Percentiles rank a stretch among this genome's conserved stretches.
Evolutionary conservation across 805 yeast species (phyloP).

Genomic region (Schwanniomyces occidentalis): DNA sequence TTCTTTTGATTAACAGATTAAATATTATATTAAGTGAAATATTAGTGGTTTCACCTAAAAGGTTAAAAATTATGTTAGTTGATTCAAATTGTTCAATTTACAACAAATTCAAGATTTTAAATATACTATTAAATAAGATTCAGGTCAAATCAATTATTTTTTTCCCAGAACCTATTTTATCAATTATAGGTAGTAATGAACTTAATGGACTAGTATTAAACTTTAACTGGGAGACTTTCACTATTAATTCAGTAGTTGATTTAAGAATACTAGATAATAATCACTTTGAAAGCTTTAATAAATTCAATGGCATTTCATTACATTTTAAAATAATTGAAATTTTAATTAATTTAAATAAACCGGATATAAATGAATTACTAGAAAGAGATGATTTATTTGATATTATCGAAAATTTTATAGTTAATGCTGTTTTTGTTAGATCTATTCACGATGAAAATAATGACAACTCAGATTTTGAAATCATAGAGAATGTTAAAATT

Average conservation of each 20-base stretch:
- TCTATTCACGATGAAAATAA: slow-evolving; percentile 2
- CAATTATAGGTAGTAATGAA: slow-evolving; percentile 20
- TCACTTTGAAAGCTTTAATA: not conserved
- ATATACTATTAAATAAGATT: slow-evolving; percentile 20
- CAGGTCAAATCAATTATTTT: slow-evolving; percentile 25
- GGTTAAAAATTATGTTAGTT: slow-evolving; percentile 22
- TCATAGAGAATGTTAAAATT: slow-evolving; percentile 10
- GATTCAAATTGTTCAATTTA: slow-evolving; percentile 15
- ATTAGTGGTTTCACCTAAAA: slow-evolving; percentile 16
- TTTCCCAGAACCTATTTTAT: slow-evolving; percentile 17
- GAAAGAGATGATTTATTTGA: slow-evolving; percentile 13
- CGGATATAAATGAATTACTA: slow-evolving; percentile 9
- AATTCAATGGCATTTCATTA: slow-evolving; percentile 15
- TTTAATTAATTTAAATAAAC: slow-evolving; percentile 12
- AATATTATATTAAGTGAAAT: slow-evolving; percentile 2
- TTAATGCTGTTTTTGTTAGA: slow-evolving; percentile 11
- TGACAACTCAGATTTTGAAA: slow-evolving; percentile 8
- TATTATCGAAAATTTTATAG: slow-evolving; percentile 17
- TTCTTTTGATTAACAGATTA: slow-evolving; percentile 2
- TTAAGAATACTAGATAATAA: slow-evolving; percentile 16
- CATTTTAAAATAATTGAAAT: slow-evolving; percentile 18
- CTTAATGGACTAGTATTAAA: slow-evolving; percentile 29
- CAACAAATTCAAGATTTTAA: slow-evolving; percentile 16
- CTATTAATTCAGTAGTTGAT: slow-evolving; percentile 22
- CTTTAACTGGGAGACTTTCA: slow-evolving; percentile 26